These are phyloP conservation scores for Nakazawaea populi DNA, from an alignment of 805 yeast species.

Conservation along the genomic window DNA sequence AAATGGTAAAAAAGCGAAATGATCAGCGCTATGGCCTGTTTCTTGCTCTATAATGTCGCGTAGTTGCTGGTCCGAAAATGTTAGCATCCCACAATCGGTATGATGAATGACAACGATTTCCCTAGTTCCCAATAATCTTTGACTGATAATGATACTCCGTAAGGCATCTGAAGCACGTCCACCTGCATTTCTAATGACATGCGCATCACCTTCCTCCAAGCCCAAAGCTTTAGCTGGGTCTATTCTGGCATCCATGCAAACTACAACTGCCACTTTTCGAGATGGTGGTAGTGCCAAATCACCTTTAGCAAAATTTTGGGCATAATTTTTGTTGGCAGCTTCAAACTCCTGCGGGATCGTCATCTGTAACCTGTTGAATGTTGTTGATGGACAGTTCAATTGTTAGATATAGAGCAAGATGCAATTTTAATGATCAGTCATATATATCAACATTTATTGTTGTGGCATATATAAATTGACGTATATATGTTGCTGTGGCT, in stretches of 20 bases:
- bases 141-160: conserved; percentile 33
- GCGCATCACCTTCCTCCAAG: conserved; percentile 34
- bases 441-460: too few relatives aligned
- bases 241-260: conserved; percentile 37
- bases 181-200: conserved; percentile 38
- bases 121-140: conserved; percentile 31
- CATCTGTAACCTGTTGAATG: conserved; percentile 11
- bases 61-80: conserved; percentile 28
- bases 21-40: conserved; percentile 23
- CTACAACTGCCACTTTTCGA: conserved; percentile 28
- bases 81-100: conserved; percentile 40
- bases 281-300: conserved; percentile 32
- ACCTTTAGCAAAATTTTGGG: conserved; percentile 21
- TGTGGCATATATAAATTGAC: too few relatives aligned
- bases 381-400: too few relatives aligned
- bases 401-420: too few relatives aligned
- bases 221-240: conserved; percentile 32
- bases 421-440: too few relatives aligned
- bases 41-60: conserved; percentile 25
- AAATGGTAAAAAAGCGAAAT: conserved; percentile 30
- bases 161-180: conserved; percentile 35
- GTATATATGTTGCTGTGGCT: too few relatives aligned
- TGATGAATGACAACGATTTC: conserved; percentile 35
- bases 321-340: conserved; percentile 10
- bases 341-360: conserved; percentile 21